Evolutionary conservation across 768 basidiomycete genomes (phyloP), one percentile per base, ranked within the genome.

Genomic region (Mrakia frigida): DNA sequence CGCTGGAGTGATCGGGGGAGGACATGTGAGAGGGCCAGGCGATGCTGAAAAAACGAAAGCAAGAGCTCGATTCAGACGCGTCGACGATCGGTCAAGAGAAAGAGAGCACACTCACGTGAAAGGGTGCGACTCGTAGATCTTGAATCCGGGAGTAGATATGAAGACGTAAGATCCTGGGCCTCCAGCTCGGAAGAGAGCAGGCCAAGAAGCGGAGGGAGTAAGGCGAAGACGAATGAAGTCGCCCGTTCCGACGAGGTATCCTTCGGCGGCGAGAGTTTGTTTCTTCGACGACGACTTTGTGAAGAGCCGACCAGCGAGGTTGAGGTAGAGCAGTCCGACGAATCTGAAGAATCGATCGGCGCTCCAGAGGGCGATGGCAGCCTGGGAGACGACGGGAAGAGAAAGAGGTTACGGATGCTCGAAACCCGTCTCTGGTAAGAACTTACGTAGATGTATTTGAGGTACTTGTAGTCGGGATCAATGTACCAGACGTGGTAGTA

Each of bases 121-220:
- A 11, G 74, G 74, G 31, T 74, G 74, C 4, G 61, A 50, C 59
- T 74, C 56, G 23, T 25, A 67, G 74, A 74, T 35, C 39, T 35
- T 43, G 25, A 60, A 28, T 21, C 50, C 61, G 28, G 60, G 63
- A 11, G 63, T 50, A 10, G 37, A n/a, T 63, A 74, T 68, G 46
- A 74, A 74, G 61, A 74, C 74, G 43, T 74, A 68, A 16, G 63
- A 63, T 33, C 74, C 74, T 1, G 74, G 74, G 6, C 74, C 74
- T 9, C 71, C 71, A 23, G n/a, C 21, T 10, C 74, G 63, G 28
- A 68, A 31, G 6, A 46, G 10, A 14, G 56, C 39, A 6, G 74
- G 63, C 74, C 74, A 74, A 3, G 61, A 33, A 21, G n/a, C 23
- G 28, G 63, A 31, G n/a, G 74, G 74, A 25, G 23, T 33, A 6